Conservation (phyloP, 176 grass and related monocot genomes). For the Oryza glaberrima region DNA sequence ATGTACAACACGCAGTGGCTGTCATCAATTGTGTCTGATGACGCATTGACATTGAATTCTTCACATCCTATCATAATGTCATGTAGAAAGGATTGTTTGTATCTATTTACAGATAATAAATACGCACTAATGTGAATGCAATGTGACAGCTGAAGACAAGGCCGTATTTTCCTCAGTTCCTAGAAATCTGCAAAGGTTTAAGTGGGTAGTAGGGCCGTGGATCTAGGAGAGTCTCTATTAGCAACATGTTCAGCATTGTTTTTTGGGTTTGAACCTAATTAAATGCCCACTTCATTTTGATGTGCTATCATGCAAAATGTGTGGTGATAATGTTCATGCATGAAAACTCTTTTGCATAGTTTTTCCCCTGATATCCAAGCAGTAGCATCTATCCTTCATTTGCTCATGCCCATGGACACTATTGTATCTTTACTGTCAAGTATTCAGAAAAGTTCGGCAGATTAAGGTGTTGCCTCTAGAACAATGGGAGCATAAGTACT, state of each 20-base stretch:
- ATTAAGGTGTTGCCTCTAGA: background rate
- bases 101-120: background rate
- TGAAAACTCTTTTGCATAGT: background rate
- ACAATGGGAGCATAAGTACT: background rate
- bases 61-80: background rate
- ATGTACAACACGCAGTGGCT: background rate
- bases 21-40: background rate
- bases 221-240: constrained; percentile 7
- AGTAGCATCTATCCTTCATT: constrained; percentile 1
- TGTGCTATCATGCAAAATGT: background rate
- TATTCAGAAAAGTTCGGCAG: background rate
- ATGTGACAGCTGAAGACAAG: constrained; percentile 1
- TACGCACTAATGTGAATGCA: background rate
- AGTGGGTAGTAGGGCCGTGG: background rate
- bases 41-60: background rate
- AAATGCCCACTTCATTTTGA: background rate
- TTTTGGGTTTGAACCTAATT: background rate
- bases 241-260: background rate
- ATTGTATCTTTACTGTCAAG: background rate
- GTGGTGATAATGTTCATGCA: background rate
- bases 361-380: background rate
- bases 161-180: no score
- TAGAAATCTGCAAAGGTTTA: background rate
- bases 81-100: constrained; percentile 2
- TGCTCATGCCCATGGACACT: background rate